Percentiles rank a stretch among this genome's conserved stretches.
These are phyloP conservation scores for Hyaloscypha hepaticicola DNA, from an alignment of 495 filamentous ascomycete genomes.

Conservation along the genomic window DNA sequence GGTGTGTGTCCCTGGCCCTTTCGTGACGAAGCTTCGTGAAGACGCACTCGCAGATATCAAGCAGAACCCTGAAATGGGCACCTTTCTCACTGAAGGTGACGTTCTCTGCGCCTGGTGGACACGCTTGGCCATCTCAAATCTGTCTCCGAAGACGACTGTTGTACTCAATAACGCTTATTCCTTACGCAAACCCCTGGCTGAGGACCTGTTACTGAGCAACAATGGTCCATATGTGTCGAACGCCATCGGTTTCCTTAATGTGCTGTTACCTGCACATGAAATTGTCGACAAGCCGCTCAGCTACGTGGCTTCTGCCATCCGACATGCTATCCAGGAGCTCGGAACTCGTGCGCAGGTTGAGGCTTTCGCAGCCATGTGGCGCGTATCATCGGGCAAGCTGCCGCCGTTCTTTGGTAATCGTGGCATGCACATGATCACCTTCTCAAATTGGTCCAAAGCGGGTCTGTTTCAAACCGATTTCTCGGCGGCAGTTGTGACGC, in stretches of 20 bases:
- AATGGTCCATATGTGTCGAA: constrained; percentile 39
- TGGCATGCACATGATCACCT: constrained; percentile 37
- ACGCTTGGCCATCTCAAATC: constrained; percentile 26
- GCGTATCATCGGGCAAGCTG: constrained; percentile 17
- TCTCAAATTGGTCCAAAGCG: constrained; percentile 49
- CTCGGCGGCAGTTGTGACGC: constrained; percentile 39
- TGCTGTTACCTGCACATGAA: constrained; percentile 37
- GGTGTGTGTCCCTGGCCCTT: constrained; percentile 29
- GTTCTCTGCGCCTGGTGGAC: constrained; percentile 34
- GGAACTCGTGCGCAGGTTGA: constrained; percentile 45
- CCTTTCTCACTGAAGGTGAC: constrained; percentile 37
- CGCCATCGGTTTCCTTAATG: constrained; percentile 33
- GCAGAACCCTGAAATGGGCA: neutral
- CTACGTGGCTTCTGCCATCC: constrained; percentile 39
- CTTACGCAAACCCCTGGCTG: constrained; percentile 24
- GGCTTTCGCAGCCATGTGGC: constrained; percentile 34
- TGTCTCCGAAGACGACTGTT: constrained; percentile 26
- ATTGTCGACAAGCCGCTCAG: constrained; percentile 42
- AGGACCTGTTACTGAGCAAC: constrained; percentile 30
- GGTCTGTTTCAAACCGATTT: constrained; percentile 48
- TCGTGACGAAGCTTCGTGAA: constrained; percentile 24
- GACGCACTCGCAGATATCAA: constrained; percentile 22
- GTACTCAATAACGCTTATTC: constrained; percentile 35
- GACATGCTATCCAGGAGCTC: constrained; percentile 41
- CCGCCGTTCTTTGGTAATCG: constrained; percentile 39